Evolutionary conservation across 306 rosid genomes (phyloP).

Genomic region (Begonia fuchsioides): DNA sequence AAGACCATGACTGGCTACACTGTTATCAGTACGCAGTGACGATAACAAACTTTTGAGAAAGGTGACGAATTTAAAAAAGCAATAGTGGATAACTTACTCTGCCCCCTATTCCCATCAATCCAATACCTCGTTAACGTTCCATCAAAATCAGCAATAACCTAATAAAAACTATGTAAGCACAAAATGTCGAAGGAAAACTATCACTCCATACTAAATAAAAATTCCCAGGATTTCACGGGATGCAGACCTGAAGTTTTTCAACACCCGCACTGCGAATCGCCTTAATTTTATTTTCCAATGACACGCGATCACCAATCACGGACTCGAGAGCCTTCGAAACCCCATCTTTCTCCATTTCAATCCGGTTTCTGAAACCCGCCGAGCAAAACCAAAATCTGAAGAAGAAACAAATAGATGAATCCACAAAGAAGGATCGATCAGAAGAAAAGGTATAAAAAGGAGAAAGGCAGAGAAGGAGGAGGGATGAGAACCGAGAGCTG

Average conservation of each 20-base stretch:
- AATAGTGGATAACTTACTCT: constrained; percentile 30
- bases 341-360: constrained; percentile 1
- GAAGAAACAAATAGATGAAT: not conserved
- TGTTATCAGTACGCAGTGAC: constrained; percentile 7
- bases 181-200: not conserved
- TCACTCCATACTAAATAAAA: not conserved
- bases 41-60: constrained; percentile 1
- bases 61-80: not conserved
- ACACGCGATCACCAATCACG: not conserved
- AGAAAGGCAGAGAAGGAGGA: not conserved
- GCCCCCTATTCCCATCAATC: constrained; percentile 73
- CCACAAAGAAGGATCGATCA: not conserved
- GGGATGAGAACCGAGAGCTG: not conserved
- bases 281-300: not conserved
- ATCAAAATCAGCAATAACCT: constrained; percentile 91
- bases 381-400: not conserved
- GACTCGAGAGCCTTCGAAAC: not conserved
- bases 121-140: constrained; percentile 60
- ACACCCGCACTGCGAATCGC: constrained; percentile 1
- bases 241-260: not conserved
- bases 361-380: not conserved
- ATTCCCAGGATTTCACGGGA: not conserved
- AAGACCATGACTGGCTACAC: constrained; percentile 76
- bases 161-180: not conserved
- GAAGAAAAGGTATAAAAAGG: not conserved